Evolutionary conservation across 2,329 filamentous ascomycete species (phyloP).

Genomic region (Diaporthe longicolla): DNA sequence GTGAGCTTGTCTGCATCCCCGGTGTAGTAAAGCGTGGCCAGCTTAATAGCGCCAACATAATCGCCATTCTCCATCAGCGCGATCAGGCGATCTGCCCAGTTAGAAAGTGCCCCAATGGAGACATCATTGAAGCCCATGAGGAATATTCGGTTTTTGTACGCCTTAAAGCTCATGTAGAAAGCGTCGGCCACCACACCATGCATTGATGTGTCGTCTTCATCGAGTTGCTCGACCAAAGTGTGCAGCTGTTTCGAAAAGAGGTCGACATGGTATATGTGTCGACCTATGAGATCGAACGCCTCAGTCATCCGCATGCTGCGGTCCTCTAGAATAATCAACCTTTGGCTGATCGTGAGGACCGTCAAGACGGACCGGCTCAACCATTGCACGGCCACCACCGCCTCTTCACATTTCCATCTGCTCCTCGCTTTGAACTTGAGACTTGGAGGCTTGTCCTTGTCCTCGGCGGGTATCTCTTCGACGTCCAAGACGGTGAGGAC

Average conservation of each 20-base stretch:
- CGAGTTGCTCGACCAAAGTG: conserved; percentile 85
- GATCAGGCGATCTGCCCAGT: conserved; percentile 95
- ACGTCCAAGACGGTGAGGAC: conserved; percentile 94
- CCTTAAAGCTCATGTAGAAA: conserved; percentile 97
- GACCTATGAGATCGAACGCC: conserved; percentile 90
- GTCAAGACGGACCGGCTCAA: conserved; percentile 92
- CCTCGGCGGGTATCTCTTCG: conserved; percentile 76
- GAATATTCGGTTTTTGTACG: conserved; percentile 95
- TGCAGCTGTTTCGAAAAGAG: conserved; percentile 91
- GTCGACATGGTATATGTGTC: conserved; percentile 92
- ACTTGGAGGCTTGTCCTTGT: conserved; percentile 82
- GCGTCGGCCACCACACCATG: conserved; percentile 97
- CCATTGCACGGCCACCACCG: conserved; percentile 98
- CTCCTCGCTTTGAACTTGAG: conserved; percentile 87
- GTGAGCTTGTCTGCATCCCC: conserved; percentile 95
- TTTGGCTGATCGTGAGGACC: conserved; percentile 93
- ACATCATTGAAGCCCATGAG: conserved; percentile 94
- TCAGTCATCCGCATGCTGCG: conserved; percentile 91
- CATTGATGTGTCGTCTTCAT: conserved; percentile 89
- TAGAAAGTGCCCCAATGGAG: conserved; percentile 91
- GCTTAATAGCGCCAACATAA: conserved; percentile 89
- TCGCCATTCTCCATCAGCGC: conserved; percentile 98
- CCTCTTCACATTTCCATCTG: conserved; percentile 93
- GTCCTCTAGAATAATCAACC: conserved; percentile 93
- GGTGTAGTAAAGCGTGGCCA: conserved; percentile 93